A percentile compares a stretch with the other conserved stretches of the same genome.
phyloP scores from a whole-genome alignment of 805 yeast species.

The Cyberlindnera xylosilytica region DNA sequence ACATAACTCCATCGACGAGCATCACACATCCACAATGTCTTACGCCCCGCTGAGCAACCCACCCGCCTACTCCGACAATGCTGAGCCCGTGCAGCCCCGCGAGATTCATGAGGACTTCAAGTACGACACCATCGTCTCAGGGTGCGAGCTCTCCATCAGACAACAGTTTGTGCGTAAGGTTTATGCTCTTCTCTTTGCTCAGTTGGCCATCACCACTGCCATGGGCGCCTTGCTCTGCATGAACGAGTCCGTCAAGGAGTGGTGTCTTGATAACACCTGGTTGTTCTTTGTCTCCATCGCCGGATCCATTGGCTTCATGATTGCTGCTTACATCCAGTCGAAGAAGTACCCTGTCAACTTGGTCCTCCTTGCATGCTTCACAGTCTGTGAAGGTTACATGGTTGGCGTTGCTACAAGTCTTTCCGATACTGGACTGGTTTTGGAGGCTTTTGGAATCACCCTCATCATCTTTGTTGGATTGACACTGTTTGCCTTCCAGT shows the following conservation, averaged over 20 bases:
- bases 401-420: constrained; percentile 65
- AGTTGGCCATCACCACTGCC: constrained; percentile 57
- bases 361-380: constrained; percentile 59
- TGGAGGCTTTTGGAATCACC: constrained; percentile 72
- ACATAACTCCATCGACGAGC: too few relatives aligned
- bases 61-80: constrained; percentile 25
- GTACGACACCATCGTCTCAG: constrained; percentile 70
- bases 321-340: constrained; percentile 62
- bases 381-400: constrained; percentile 69
- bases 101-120: constrained; percentile 73
- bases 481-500: constrained; percentile 71
- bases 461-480: constrained; percentile 71
- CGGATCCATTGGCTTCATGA: constrained; percentile 61
- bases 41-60: constrained; percentile 27
- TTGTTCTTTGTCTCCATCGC: constrained; percentile 51
- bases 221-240: constrained; percentile 50
- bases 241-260: constrained; percentile 42
- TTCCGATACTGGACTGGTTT: constrained; percentile 58
- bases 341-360: constrained; percentile 68
- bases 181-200: constrained; percentile 65
- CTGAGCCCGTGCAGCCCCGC: constrained; percentile 12
- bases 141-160: constrained; percentile 73
- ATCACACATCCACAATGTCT: constrained; percentile 15
- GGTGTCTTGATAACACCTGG: constrained; percentile 61
- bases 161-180: constrained; percentile 77